These are phyloP conservation scores for Lagenidium giganteum DNA, from an alignment of 352 stramenopile species.

Conservation along the genomic window DNA sequence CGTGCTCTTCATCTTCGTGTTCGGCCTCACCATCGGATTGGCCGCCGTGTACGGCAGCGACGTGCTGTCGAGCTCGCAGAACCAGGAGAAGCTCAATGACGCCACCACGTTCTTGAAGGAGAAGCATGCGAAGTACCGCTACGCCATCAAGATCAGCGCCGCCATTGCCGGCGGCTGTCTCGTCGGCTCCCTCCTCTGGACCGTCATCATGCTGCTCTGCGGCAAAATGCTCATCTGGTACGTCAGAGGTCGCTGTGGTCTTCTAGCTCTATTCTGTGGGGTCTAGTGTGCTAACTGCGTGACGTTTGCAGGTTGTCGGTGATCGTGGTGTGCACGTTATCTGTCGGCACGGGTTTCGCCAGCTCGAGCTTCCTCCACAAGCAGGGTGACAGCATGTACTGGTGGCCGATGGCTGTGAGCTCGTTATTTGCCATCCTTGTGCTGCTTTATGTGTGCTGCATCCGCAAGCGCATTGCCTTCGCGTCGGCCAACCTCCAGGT, in stretches of 20 bases:
- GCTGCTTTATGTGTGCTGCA: conserved; percentile 50
- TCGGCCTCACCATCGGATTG: conserved; percentile 27
- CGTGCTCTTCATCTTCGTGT: conserved; percentile 37
- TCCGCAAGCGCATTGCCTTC: conserved; percentile 57
- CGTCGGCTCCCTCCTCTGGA: conserved; percentile 40
- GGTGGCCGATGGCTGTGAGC: conserved; percentile 37
- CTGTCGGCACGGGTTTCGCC: conserved; percentile 26
- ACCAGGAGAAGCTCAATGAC: conserved; percentile 34
- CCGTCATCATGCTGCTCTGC: conserved; percentile 41
- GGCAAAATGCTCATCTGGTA: conserved; percentile 64
- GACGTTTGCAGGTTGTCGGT: conserved; percentile 26
- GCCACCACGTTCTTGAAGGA: conserved; percentile 44
- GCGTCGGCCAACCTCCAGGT: conserved; percentile 80
- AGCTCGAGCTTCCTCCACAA: conserved; percentile 36
- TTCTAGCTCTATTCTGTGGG: too few relatives aligned
- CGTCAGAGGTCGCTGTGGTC: neutral
- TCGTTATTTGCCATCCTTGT: conserved; percentile 39
- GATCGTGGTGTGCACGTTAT: conserved; percentile 31
- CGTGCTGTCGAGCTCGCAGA: conserved; percentile 14
- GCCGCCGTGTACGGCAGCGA: conserved; percentile 59
- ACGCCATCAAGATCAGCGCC: conserved; percentile 39
- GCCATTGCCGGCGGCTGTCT: conserved; percentile 34
- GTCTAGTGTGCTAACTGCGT: neutral
- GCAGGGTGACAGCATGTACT: conserved; percentile 33
- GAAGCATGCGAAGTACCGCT: conserved; percentile 53